Evolutionary conservation across 768 basidiomycete species (phyloP).

Genomic region (Collybia sp.): DNA sequence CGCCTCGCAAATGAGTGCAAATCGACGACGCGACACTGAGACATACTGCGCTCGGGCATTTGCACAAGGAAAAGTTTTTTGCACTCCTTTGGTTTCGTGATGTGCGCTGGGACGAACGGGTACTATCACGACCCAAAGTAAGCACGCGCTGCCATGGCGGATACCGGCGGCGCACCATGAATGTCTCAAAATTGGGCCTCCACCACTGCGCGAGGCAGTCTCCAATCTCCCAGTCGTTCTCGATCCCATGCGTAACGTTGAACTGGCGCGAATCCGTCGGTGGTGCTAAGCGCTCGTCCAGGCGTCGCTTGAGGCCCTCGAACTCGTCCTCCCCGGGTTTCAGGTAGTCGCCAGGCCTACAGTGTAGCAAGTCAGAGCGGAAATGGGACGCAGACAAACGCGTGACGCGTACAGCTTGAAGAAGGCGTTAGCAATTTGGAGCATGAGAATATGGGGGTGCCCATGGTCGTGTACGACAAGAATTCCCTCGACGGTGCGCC

Average conservation of each 20-base stretch:
- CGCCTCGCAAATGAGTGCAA: background rate
- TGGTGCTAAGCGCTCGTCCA: slow-evolving; percentile 88
- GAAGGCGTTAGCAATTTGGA: slow-evolving; percentile 98
- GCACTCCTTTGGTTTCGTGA: slow-evolving; percentile 97
- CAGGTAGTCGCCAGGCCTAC: slow-evolving; percentile 95
- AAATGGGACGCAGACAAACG: slow-evolving; percentile 4
- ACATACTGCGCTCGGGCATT: slow-evolving; percentile 91
- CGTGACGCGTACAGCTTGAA: slow-evolving; percentile 89
- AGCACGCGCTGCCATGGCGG: background rate
- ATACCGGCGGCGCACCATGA: slow-evolving; percentile 67
- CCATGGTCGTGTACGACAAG: slow-evolving; percentile 95
- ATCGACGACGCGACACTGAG: background rate
- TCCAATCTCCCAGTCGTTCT: slow-evolving; percentile 93
- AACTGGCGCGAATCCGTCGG: slow-evolving; percentile 67
- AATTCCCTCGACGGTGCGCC: slow-evolving; percentile 88
- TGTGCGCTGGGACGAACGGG: slow-evolving; percentile 91
- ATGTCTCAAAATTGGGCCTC: slow-evolving; percentile 97
- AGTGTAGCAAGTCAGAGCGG: slow-evolving; percentile 1
- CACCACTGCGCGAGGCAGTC: slow-evolving; percentile 99
- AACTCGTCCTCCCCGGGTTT: slow-evolving; percentile 94
- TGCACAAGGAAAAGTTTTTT: slow-evolving; percentile 95
- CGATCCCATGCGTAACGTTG: slow-evolving; percentile 69
- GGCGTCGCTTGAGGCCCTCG: slow-evolving; percentile 81
- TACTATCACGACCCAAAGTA: slow-evolving; percentile 51
- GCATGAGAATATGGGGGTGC: slow-evolving; percentile 95